Percentiles rank a stretch among this genome's conserved stretches.
These are phyloP conservation scores for Arabis hirsuta DNA, from an alignment of 345 rosid species.

Conservation along the genomic window DNA sequence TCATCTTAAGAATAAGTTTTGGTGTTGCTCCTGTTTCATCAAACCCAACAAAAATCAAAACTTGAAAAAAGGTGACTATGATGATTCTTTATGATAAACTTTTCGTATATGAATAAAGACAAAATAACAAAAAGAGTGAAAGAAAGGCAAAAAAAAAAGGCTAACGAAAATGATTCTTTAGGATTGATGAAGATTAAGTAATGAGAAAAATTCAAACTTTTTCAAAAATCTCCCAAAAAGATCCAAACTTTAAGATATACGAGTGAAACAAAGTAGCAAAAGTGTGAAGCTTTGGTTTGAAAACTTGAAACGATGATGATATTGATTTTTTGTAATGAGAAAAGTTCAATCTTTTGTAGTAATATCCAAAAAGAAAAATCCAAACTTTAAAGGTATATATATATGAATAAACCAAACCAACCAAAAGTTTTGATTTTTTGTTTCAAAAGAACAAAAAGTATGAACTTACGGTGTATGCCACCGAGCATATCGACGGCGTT, in stretches of 20 bases:
- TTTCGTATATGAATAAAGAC: not conserved
- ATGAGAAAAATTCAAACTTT: not conserved
- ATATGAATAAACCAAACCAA: not conserved
- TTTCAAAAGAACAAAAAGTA: no score
- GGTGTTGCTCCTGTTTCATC: constrained; percentile 81
- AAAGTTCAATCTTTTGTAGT: not conserved
- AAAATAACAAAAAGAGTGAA: not conserved
- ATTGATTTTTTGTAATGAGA: no score
- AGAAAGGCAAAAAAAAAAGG: no score
- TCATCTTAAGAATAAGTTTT: constrained; percentile 92
- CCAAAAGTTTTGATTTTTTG: not conserved
- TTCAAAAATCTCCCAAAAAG: not conserved
- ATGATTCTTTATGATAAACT: constrained; percentile 24
- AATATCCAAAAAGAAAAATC: not conserved
- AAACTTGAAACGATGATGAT: not conserved
- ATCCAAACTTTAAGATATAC: constrained; percentile 11
- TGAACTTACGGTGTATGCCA: constrained; percentile 72
- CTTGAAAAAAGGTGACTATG: constrained; percentile 16
- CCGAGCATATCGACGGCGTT: constrained; percentile 90
- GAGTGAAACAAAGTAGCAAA: constrained; percentile 19
- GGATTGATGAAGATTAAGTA: not conserved
- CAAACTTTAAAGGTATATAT: not conserved
- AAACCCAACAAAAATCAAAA: not conserved
- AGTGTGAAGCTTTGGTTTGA: not conserved
- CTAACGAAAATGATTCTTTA: no score